Evolutionary conservation across 2,329 filamentous ascomycete species (phyloP).

Genomic region (Penicillium oxalicum): DNA sequence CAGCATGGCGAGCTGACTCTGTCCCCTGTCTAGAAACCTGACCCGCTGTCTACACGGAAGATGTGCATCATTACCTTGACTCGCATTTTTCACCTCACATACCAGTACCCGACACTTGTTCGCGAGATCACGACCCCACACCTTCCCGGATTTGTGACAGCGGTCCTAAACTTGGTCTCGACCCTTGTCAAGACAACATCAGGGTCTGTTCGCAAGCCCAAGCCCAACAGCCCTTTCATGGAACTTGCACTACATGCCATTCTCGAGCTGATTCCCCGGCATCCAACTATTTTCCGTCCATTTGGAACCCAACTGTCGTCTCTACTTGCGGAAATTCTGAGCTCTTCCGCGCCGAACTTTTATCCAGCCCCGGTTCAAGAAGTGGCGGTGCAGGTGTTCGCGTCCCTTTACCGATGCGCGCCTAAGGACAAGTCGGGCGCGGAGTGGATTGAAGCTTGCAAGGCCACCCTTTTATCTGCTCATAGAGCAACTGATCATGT

Average conservation of each 20-base stretch:
- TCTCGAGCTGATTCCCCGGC: conserved; percentile 65
- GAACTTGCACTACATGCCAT: conserved; percentile 68
- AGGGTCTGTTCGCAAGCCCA: conserved; percentile 32
- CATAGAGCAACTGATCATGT: conserved; percentile 70
- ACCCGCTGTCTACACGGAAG: conserved; percentile 68
- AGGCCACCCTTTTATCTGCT: conserved; percentile 55
- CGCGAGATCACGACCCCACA: conserved; percentile 84
- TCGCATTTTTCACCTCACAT: conserved; percentile 76
- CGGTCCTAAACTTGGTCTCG: conserved; percentile 61
- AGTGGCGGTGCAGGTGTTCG: conserved; percentile 59
- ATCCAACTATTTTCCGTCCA: conserved; percentile 76
- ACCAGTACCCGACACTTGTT: conserved; percentile 73
- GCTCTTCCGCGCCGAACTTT: conserved; percentile 53
- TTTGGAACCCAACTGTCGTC: conserved; percentile 63
- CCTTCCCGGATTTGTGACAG: conserved; percentile 65
- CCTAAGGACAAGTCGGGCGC: conserved; percentile 70
- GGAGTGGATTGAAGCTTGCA: conserved; percentile 69
- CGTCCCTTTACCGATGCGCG: conserved; percentile 71
- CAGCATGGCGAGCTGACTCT: conserved; percentile 10
- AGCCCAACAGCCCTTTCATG: conserved; percentile 47
- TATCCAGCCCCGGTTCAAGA: conserved; percentile 51
- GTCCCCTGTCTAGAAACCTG: conserved; percentile 57
- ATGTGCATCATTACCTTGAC: conserved; percentile 70
- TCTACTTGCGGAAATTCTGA: conserved; percentile 55
- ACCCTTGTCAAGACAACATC: conserved; percentile 38